phyloP scores from a whole-genome alignment of 2,329 filamentous ascomycete genomes.

The Thermoascus crustaceus region DNA sequence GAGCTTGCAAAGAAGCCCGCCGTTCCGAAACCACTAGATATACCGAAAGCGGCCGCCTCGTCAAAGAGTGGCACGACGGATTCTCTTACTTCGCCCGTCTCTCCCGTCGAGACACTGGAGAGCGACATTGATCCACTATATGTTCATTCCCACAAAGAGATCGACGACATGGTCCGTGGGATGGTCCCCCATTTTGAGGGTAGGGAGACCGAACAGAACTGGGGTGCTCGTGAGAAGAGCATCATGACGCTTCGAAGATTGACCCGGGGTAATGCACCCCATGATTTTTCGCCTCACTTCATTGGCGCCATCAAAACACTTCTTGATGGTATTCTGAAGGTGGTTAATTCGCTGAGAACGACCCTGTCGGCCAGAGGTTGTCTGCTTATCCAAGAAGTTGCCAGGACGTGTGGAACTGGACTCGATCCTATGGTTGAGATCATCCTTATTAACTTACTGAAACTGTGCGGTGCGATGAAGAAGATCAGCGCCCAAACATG shows the following conservation, averaged over 20 bases:
- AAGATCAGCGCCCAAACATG: constrained; percentile 84
- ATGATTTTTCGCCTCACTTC: constrained; percentile 66
- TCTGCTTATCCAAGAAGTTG: constrained; percentile 74
- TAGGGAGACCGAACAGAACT: constrained; percentile 83
- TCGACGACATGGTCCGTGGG: constrained; percentile 78
- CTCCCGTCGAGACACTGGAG: constrained; percentile 46
- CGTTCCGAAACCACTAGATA: too few species aligned
- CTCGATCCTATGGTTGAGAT: constrained; percentile 88
- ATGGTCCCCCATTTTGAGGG: constrained; percentile 81
- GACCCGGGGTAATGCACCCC: constrained; percentile 72
- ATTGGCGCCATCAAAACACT: constrained; percentile 62
- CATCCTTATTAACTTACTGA: constrained; percentile 79
- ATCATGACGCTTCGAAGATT: constrained; percentile 68
- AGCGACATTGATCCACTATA: constrained; percentile 72
- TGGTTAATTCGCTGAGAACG: constrained; percentile 72
- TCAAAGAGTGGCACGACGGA: constrained; percentile 11
- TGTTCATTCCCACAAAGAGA: constrained; percentile 72
- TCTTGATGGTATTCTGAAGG: constrained; percentile 83
- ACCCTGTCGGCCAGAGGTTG: constrained; percentile 85
- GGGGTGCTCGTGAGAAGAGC: constrained; percentile 76
- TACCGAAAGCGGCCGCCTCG: too few species aligned
- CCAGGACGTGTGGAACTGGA: constrained; percentile 63
- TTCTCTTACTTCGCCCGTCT: constrained; percentile 9
- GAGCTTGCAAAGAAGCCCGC: constrained; percentile 1
- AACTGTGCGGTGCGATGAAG: constrained; percentile 82